Evolutionary conservation across 345 rosid species (phyloP), one percentile per base, ranked within the genome.

Genomic region (Lagerstroemia speciosa): DNA sequence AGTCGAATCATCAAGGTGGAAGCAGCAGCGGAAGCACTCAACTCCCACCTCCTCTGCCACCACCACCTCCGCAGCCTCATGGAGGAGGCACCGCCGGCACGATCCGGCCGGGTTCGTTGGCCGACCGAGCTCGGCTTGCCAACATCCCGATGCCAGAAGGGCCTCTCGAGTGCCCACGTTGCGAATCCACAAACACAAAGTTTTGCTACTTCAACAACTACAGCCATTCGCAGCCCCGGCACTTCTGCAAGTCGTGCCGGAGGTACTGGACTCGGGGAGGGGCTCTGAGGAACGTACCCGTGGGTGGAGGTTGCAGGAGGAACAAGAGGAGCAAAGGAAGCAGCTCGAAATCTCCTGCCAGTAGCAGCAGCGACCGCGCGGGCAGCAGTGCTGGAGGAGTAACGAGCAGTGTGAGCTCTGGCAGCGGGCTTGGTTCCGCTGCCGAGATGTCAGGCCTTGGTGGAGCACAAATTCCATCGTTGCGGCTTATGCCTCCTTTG

Each of bases 191-290:
- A 60, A 93, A 93, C 85, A 93, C 98, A 9, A 91, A 93, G 74
- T 93, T 93, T 73, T 93, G 98, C 75, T 93, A 93, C 80, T 93
- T 89, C 84, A 93, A 93, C 85, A 93, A 93, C 90, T 93, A 93
- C 83, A 89, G 93, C 68, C 95, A 89, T 50, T 64, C 96, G 8
- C 99, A 93, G 89, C 99, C 99, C 62, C 88, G 99, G 20, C 99
- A 93, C 90, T 93, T 91, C 69, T 93, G 99, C 84, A 93, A 91
- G 50, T 87, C 97, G 29, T 93, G 99, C 74, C 78, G 97, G 67
- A 80, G 99, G 82, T 93, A 93, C 88, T 93, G 99, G 99, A 93
- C 99, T 11, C 79, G 91, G 78, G 97, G 97, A 0, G 97, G 97
- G 30, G 91, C 98, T 48, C 79, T 93, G 20, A 82, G 97, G 20